These are phyloP conservation scores for Saussurea involucrata DNA, from an alignment of 129 eudicot genomes.

Conservation along the genomic window DNA sequence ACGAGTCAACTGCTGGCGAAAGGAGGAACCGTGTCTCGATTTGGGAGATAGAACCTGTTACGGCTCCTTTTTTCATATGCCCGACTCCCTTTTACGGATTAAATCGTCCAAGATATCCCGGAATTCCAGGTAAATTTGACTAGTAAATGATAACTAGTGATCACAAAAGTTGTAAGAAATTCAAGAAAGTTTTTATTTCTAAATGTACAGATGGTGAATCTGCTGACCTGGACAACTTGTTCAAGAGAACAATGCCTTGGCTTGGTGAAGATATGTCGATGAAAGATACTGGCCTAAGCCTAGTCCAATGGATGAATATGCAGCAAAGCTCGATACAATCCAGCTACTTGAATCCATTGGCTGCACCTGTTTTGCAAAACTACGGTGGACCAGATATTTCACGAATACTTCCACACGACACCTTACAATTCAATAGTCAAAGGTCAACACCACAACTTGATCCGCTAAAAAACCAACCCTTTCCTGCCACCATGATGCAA, in stretches of 20 bases:
- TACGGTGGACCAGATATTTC: slow-evolving; percentile 43
- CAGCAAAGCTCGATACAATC: slow-evolving; percentile 39
- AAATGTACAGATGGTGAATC: slow-evolving; percentile 59
- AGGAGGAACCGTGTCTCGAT: slow-evolving; percentile 67
- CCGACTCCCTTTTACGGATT: slow-evolving; percentile 83
- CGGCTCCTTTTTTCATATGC: slow-evolving; percentile 71
- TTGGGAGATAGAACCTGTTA: slow-evolving; percentile 80
- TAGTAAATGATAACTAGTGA: not conserved
- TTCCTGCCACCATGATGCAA: slow-evolving; percentile 24
- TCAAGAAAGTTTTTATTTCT: slow-evolving; percentile 1
- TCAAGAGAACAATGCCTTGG: slow-evolving; percentile 96
- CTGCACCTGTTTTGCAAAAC: slow-evolving; percentile 53
- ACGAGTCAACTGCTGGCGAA: slow-evolving; percentile 73
- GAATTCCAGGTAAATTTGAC: slow-evolving; percentile 61
- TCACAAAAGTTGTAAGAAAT: not conserved
- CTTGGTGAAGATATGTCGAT: slow-evolving; percentile 74
- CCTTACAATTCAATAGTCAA: slow-evolving; percentile 59
- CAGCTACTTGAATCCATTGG: slow-evolving; percentile 50
- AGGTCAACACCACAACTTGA: slow-evolving; percentile 56
- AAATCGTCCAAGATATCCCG: slow-evolving; percentile 83
- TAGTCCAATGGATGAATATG: slow-evolving; percentile 99
- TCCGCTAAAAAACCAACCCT: slow-evolving; percentile 55
- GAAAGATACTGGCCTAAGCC: slow-evolving; percentile 82
- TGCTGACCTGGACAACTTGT: slow-evolving; percentile 62
- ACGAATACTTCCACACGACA: slow-evolving; percentile 60